Percentiles rank a stretch among this genome's conserved stretches.
phyloP scores from a whole-genome alignment of 768 basidiomycete genomes.

The Tylopilus sp. region DNA sequence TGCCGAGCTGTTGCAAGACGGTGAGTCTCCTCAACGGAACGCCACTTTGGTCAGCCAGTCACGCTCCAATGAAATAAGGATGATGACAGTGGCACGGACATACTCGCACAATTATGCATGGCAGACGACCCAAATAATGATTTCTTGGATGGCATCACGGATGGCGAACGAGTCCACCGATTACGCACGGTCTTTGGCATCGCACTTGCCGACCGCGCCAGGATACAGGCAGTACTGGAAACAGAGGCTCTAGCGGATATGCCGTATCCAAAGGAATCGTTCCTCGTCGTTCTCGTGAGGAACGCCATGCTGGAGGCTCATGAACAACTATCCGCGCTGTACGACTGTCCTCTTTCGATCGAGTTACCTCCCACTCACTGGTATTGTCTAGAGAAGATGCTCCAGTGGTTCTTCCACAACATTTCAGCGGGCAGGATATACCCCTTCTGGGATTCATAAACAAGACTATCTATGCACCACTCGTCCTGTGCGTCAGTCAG shows the following conservation, averaged over 20 bases:
- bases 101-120: background rate
- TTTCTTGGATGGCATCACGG: background rate
- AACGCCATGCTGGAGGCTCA: background rate
- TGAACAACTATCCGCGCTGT: background rate
- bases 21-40: background rate
- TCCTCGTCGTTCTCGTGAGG: background rate
- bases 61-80: background rate
- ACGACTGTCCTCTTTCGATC: background rate
- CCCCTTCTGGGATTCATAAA: constrained; percentile 5
- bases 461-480: background rate
- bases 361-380: too few species aligned
- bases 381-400: constrained; percentile 2
- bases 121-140: background rate
- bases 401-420: background rate
- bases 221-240: constrained; percentile 4
- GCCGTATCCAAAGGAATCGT: constrained; percentile 1
- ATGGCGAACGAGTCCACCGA: background rate
- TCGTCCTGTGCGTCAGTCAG: too few species aligned
- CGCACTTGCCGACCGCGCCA: background rate
- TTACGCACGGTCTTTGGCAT: background rate
- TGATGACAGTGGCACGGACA: background rate
- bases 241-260: background rate
- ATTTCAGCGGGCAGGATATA: background rate
- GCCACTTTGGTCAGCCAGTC: background rate
- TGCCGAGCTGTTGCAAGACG: constrained; percentile 3